phyloP scores from a whole-genome alignment of 257 asterid genomes.

The Coffea eugenioides region DNA sequence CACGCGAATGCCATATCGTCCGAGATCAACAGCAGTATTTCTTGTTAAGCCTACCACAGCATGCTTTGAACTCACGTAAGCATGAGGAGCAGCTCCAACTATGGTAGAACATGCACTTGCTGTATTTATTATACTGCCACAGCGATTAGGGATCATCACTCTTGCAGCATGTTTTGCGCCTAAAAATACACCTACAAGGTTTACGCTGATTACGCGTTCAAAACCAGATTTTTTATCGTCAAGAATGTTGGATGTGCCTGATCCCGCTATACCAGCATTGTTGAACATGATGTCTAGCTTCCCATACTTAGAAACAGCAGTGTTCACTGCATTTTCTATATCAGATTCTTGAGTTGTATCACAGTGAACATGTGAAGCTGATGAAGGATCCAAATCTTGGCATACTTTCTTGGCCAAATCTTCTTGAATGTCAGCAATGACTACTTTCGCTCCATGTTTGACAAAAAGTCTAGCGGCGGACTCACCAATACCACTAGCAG shows the following conservation, averaged over 20 bases:
- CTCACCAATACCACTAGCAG: conserved; percentile 20
- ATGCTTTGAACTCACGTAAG: conserved; percentile 34
- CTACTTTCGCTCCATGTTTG: conserved; percentile 19
- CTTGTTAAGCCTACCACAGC: conserved; percentile 34
- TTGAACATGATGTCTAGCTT: conserved; percentile 18
- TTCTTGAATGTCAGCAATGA: conserved; percentile 14
- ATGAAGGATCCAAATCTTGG: background rate
- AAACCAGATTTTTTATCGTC: conserved; percentile 8
- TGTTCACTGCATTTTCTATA: conserved; percentile 9
- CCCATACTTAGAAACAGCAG: conserved; percentile 14
- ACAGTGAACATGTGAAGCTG: conserved; percentile 1
- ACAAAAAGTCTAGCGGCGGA: conserved; percentile 7
- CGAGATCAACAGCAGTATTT: conserved; percentile 34
- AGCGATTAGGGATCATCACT: conserved; percentile 18
- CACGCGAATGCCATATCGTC: conserved; percentile 29
- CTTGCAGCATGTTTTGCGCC: conserved; percentile 22
- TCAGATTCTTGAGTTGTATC: conserved; percentile 16
- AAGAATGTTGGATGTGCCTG: background rate
- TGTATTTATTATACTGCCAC: conserved; percentile 13
- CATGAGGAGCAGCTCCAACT: conserved; percentile 29
- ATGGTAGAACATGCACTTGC: conserved; percentile 3
- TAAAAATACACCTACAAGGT: conserved; percentile 5
- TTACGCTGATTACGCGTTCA: background rate
- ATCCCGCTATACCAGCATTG: conserved; percentile 11
- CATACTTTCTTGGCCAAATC: conserved; percentile 3